phyloP scores from a whole-genome alignment of 257 asterid genomes.

The Plectranthus barbatus region DNA sequence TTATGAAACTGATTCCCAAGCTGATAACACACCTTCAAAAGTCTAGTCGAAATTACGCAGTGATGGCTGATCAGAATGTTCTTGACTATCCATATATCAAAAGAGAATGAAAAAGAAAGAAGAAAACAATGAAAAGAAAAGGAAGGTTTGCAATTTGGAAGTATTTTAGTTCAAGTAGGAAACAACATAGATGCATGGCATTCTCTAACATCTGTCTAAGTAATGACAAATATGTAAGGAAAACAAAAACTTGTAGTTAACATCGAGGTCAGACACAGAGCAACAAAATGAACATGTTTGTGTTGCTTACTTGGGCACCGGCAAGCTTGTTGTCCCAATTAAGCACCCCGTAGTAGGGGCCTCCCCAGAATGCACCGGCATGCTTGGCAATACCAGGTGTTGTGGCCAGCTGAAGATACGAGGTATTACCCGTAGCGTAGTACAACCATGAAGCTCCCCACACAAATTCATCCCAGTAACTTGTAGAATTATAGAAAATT shows the following conservation, averaged over 20 bases:
- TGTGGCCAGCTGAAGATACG: conserved; percentile 88
- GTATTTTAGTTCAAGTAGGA: too few relatives aligned
- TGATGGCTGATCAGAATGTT: too few relatives aligned
- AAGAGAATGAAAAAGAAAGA: too few relatives aligned
- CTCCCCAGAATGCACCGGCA: conserved; percentile 97
- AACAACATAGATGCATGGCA: too few relatives aligned
- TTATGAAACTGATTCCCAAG: neutral
- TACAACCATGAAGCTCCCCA: conserved; percentile 98
- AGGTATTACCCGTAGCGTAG: conserved; percentile 81
- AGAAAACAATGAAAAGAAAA: too few relatives aligned
- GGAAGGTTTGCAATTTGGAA: neutral
- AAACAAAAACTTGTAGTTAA: neutral
- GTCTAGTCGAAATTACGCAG: too few relatives aligned
- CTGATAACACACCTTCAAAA: too few relatives aligned
- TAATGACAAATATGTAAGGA: neutral
- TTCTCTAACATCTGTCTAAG: too few relatives aligned
- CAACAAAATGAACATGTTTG: neutral
- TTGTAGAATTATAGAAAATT: conserved; percentile 63
- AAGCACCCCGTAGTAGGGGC: conserved; percentile 78
- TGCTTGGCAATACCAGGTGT: conserved; percentile 65
- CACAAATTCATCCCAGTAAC: conserved; percentile 78
- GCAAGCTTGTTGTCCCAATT: conserved; percentile 97
- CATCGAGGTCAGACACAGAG: neutral
- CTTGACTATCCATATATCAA: too few relatives aligned
- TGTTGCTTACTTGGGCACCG: conserved; percentile 73